These are phyloP conservation scores for Eruca vesicaria DNA, from an alignment of 441 rosid genomes.

Conservation along the genomic window DNA sequence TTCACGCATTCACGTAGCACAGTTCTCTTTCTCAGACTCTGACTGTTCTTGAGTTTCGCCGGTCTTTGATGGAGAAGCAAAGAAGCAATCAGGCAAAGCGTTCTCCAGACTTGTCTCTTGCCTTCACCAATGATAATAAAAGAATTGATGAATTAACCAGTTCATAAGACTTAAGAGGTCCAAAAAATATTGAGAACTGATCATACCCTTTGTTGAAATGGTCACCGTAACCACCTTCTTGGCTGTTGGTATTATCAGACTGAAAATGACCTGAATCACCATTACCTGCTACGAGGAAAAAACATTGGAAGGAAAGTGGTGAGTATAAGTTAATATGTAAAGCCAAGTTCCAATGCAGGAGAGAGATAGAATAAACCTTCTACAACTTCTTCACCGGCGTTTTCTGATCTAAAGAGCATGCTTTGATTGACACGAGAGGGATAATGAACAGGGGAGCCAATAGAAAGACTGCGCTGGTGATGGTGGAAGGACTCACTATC, in stretches of 20 bases:
- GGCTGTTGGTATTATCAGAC: slow-evolving; percentile 37
- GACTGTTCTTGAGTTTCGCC: slow-evolving; percentile 28
- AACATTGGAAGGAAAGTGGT: background rate
- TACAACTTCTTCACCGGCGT: slow-evolving; percentile 37
- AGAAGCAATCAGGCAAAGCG: slow-evolving; percentile 54
- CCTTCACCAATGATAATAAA: slow-evolving; percentile 20
- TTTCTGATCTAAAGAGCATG: slow-evolving; percentile 37
- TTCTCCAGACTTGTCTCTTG: slow-evolving; percentile 44
- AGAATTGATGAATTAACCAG: background rate
- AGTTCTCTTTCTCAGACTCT: slow-evolving; percentile 32
- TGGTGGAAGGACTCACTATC: slow-evolving; percentile 50
- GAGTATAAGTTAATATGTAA: background rate
- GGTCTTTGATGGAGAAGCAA: slow-evolving; percentile 55
- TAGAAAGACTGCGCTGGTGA: slow-evolving; percentile 67
- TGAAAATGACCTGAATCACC: slow-evolving; percentile 28
- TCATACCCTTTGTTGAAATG: slow-evolving; percentile 42
- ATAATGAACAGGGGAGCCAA: slow-evolving; percentile 56
- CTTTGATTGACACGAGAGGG: slow-evolving; percentile 43
- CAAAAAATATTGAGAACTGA: slow-evolving; percentile 8
- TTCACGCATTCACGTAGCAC: slow-evolving; percentile 3
- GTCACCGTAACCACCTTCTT: slow-evolving; percentile 31
- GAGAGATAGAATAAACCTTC: slow-evolving; percentile 47
- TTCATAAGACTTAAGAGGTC: slow-evolving; percentile 12
- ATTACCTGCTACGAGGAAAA: slow-evolving; percentile 27
- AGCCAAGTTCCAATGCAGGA: background rate